Evolutionary conservation across 352 stramenopile species (phyloP).

Genomic region (Stramenopiles sp.): DNA sequence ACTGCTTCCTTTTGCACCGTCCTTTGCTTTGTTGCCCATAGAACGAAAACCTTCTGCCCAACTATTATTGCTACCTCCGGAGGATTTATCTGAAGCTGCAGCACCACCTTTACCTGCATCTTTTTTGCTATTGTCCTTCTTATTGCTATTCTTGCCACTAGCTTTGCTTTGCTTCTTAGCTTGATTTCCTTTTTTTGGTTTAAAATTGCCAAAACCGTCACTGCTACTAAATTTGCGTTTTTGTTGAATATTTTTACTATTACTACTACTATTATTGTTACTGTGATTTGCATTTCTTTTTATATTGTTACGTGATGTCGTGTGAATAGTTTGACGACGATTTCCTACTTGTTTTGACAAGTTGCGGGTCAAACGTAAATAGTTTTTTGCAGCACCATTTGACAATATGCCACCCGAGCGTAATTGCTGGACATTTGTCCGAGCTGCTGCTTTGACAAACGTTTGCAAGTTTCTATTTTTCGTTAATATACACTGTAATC

Average conservation of each 20-base stretch:
- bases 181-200: neutral
- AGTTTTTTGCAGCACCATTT: neutral
- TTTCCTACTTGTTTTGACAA: neutral
- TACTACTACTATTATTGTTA: too few relatives aligned
- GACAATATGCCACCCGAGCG: neutral
- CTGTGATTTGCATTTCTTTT: too few relatives aligned
- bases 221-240: neutral
- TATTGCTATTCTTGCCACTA: neutral
- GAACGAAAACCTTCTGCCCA: neutral
- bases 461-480: neutral
- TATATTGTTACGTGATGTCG: neutral
- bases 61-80: neutral
- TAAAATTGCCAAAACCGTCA: neutral
- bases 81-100: neutral
- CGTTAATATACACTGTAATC: neutral
- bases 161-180: neutral
- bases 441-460: neutral
- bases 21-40: neutral
- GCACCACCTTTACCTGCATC: neutral
- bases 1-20: neutral
- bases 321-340: neutral
- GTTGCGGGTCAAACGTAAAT: neutral
- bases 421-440: neutral
- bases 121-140: neutral
- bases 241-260: neutral